These are phyloP conservation scores for Stropharia rugosoannulata DNA, from an alignment of 768 basidiomycete genomes.

Conservation along the genomic window DNA sequence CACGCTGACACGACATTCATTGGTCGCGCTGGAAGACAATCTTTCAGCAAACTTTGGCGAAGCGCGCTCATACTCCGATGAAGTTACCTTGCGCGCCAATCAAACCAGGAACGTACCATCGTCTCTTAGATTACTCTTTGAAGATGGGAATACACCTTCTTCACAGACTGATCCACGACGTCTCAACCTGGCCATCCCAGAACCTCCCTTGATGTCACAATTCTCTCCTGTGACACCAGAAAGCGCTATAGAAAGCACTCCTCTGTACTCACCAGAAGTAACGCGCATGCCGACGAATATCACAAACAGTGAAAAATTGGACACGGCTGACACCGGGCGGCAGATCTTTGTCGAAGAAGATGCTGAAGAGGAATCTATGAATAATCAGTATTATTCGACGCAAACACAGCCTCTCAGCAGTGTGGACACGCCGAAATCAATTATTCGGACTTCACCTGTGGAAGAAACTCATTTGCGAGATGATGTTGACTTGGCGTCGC, in stretches of 20 bases:
- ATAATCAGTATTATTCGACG: no score
- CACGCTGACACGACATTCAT: conserved; percentile 47
- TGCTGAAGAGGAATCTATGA: no score
- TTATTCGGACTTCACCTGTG: neutral
- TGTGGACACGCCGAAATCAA: neutral
- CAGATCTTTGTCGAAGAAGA: no score
- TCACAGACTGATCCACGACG: conserved; percentile 40
- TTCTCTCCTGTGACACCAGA: conserved; percentile 5
- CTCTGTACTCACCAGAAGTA: conserved; percentile 1
- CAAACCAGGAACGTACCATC: conserved; percentile 61
- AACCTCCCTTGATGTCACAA: conserved; percentile 1
- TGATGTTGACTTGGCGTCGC: conserved; percentile 30
- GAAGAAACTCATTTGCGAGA: neutral
- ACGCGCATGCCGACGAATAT: neutral
- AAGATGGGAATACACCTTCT: conserved; percentile 43
- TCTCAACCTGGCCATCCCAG: conserved; percentile 25
- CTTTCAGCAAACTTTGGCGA: conserved; percentile 7
- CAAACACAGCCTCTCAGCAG: neutral
- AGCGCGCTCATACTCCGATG: conserved; percentile 22
- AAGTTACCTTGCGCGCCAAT: conserved; percentile 51
- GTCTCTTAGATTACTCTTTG: conserved; percentile 79
- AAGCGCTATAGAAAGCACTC: neutral
- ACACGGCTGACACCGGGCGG: neutral
- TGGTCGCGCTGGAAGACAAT: conserved; percentile 24
- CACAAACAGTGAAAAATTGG: neutral